Percentiles rank a stretch among this genome's conserved stretches.
phyloP scores from a whole-genome alignment of 225 moss, liverwort and hornwort species.

The Polytrichum commune region DNA sequence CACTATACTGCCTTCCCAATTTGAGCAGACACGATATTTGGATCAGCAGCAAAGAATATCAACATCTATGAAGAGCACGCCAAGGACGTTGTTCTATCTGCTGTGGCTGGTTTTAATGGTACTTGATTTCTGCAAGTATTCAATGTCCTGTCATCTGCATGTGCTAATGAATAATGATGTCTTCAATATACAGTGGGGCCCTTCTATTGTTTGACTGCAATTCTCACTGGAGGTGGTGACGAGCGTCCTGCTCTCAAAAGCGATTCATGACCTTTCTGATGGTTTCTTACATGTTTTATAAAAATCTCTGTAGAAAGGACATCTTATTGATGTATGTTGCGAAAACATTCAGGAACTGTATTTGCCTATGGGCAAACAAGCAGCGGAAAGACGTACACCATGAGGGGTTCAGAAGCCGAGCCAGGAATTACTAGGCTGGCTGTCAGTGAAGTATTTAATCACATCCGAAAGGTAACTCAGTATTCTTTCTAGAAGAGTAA shows the following conservation, averaged over 20 bases:
- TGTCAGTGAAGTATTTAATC: slow-evolving; percentile 76
- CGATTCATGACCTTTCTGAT: too few species aligned
- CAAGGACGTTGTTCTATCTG: slow-evolving; percentile 79
- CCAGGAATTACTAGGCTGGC: slow-evolving; percentile 84
- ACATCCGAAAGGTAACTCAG: slow-evolving; percentile 47
- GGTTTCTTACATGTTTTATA: too few species aligned
- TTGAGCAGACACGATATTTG: slow-evolving; percentile 77
- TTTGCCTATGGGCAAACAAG: slow-evolving; percentile 99
- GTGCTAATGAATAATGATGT: too few species aligned
- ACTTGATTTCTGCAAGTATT: neutral
- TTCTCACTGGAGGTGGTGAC: too few species aligned
- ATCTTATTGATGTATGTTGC: neutral
- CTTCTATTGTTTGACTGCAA: too few species aligned
- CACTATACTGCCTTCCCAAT: neutral
- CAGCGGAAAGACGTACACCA: slow-evolving; percentile 93
- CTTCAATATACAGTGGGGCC: too few species aligned
- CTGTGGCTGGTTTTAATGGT: slow-evolving; percentile 88
- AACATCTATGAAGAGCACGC: slow-evolving; percentile 76
- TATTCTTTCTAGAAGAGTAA: neutral
- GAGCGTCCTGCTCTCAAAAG: too few species aligned
- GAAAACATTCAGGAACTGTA: slow-evolving; percentile 62
- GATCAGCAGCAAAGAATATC: slow-evolving; percentile 65
- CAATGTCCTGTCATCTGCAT: too few species aligned
- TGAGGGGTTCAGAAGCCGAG: slow-evolving; percentile 77
- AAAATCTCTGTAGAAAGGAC: too few species aligned